Base-by-base conservation (phyloP, 1,284 basidiomycete species). In the Cryptococcus floricola region DNA sequence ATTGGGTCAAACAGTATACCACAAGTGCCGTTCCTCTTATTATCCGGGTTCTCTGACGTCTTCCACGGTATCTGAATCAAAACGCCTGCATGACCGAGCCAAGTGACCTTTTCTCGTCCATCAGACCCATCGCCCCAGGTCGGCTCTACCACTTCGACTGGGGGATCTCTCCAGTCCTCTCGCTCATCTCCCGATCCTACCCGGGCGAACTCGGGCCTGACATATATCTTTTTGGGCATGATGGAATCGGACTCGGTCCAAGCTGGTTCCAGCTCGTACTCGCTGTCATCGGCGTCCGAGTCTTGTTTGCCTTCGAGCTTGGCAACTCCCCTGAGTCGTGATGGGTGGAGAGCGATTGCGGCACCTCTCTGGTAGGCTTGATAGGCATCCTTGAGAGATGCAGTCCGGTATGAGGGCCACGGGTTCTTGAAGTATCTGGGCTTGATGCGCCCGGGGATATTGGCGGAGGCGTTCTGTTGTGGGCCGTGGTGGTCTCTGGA, bases 1-100 rank as follows among this genome's bases (percentile, higher is more conserved):
- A 77, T 76, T 0, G 76, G 76, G 54, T 77, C 76, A 55, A 76
- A 77, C 5, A 77, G 38, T 4, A 77, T 55, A 0, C 69, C 69
- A 44, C 68, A 71, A 56, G 61, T 66, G 1, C 65, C 70, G 12
- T 59, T 60, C 19, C 62, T 50, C 23, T 52, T 56, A 5, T 46
- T 51, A 31, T 57, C 52, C 9, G 38, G 38, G 31, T 43, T 50
- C 5, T 46, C 25, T 27, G 25, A 10, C 6, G n/a, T 14, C 39
- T 58, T 65, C 66, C 69, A 76, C 1, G 75, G 74, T 5, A 77
- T 60, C 57, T 69, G 65, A 3, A 77, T 61, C 48, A 77, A 47
- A 0, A 67, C 68, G 0, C 71, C 64, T 0, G 76, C 76, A 64
- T 77, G 76, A 10, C 76, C 76, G 34, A 77, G 54, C 76, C 76